Evolutionary conservation across 148 eudicot species (phyloP).

Genomic region (Chenopodium berlandieri): DNA sequence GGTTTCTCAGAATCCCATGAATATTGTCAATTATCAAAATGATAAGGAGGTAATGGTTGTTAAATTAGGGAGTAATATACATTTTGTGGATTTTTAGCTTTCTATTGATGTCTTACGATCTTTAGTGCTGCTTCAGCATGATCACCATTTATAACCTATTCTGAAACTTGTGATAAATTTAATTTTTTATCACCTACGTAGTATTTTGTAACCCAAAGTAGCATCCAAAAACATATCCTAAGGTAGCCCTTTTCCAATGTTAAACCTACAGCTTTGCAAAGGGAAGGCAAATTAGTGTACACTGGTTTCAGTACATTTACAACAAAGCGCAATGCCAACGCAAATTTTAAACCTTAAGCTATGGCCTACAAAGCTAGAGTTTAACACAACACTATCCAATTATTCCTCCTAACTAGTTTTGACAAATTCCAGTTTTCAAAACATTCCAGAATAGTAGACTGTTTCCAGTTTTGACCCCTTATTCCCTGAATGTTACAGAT

Average conservation of each 20-base stretch:
- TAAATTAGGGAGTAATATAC: neutral
- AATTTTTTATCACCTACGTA: too few species aligned
- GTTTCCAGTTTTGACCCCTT: neutral
- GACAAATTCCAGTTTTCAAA: too few species aligned
- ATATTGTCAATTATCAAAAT: conserved; percentile 84
- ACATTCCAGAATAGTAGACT: neutral
- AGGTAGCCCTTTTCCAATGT: neutral
- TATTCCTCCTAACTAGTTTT: neutral
- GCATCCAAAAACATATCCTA: neutral
- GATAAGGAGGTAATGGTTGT: conserved; percentile 73
- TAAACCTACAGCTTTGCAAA: neutral
- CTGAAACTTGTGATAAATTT: too few species aligned
- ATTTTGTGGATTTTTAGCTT: neutral
- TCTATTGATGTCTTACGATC: neutral
- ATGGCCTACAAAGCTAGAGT: neutral
- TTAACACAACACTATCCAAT: neutral
- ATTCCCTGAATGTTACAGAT: neutral
- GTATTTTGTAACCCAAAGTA: too few species aligned
- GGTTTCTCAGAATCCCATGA: conserved; percentile 90
- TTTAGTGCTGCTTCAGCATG: neutral
- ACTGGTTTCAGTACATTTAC: neutral
- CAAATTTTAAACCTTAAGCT: too few species aligned
- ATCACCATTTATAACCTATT: too few species aligned
- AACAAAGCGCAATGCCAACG: neutral
- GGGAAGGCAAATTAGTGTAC: neutral